phyloP scores from a whole-genome alignment of 768 basidiomycete species.

The Nevesoporus exiguus region DNA sequence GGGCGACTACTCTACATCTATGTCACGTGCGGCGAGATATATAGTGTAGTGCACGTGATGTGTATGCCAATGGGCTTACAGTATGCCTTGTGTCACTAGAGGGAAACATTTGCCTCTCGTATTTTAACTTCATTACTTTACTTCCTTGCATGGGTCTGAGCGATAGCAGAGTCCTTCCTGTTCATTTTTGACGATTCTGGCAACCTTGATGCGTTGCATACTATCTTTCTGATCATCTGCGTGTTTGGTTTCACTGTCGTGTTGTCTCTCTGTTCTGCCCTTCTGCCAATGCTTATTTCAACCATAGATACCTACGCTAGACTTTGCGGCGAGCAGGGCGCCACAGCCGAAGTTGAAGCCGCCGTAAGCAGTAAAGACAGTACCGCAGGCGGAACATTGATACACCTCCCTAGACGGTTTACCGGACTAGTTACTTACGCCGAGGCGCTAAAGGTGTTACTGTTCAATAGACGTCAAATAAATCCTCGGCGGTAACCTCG shows the following conservation, averaged over 20 bases:
- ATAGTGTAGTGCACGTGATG: no score
- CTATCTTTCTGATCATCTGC: constrained; percentile 21
- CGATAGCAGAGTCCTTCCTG: no score
- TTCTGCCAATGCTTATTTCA: constrained; percentile 22
- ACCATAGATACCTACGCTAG: constrained; percentile 23
- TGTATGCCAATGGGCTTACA: no score
- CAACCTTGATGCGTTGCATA: constrained; percentile 27
- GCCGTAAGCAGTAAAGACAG: constrained; percentile 28
- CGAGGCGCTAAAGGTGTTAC: constrained; percentile 29
- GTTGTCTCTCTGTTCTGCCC: constrained; percentile 25
- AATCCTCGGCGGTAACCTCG: not conserved
- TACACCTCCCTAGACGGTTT: not conserved
- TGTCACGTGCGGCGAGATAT: no score
- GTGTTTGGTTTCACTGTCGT: constrained; percentile 21
- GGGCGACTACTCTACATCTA: no score
- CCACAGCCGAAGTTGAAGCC: constrained; percentile 30
- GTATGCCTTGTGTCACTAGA: not conserved
- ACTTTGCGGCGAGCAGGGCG: constrained; percentile 24
- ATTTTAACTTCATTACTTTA: constrained; percentile 22
- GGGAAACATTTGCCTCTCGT: not conserved
- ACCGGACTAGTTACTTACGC: constrained; percentile 13
- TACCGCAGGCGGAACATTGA: constrained; percentile 6
- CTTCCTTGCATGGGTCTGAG: constrained; percentile 21
- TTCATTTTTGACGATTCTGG: not conserved
- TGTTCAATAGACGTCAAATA: constrained; percentile 10